These are phyloP conservation scores for Novakomyces olei DNA, from an alignment of 805 yeast species.

Conservation along the genomic window DNA sequence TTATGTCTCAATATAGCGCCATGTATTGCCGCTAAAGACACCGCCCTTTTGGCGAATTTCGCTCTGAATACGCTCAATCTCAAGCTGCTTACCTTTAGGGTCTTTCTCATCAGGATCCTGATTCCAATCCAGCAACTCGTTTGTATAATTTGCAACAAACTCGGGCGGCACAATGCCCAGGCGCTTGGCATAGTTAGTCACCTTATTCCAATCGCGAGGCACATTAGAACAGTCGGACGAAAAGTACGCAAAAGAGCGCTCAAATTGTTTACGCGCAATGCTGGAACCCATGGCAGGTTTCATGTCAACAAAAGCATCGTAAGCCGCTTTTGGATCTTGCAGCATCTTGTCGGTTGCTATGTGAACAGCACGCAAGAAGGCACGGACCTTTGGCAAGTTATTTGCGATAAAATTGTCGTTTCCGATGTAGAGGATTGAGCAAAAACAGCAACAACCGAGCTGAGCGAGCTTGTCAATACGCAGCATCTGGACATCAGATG, in stretches of 20 bases:
- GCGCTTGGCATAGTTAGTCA: conserved; percentile 33
- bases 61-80: conserved; percentile 16
- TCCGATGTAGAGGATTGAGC: conserved; percentile 31
- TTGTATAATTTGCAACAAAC: conserved; percentile 28
- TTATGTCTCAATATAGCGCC: conserved; percentile 2
- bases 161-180: conserved; percentile 29
- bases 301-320: conserved; percentile 24
- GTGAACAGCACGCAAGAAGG: conserved; percentile 27
- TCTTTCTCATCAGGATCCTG: conserved; percentile 28
- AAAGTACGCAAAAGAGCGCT: conserved; percentile 34
- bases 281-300: conserved; percentile 26
- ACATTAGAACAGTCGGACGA: conserved; percentile 31
- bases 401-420: conserved; percentile 28
- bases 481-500: conserved; percentile 30
- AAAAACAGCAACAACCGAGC: conserved; percentile 37
- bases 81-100: conserved; percentile 27
- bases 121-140: conserved; percentile 28
- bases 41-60: conserved; percentile 5
- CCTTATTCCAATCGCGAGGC: conserved; percentile 35
- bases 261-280: conserved; percentile 25
- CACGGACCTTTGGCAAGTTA: conserved; percentile 25
- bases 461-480: conserved; percentile 35
- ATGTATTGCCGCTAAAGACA: conserved; percentile 2
- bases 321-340: conserved; percentile 23
- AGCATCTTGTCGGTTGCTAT: conserved; percentile 29